These are phyloP conservation scores for Globisporangium barbulae DNA, from an alignment of 352 stramenopile genomes.

Conservation along the genomic window DNA sequence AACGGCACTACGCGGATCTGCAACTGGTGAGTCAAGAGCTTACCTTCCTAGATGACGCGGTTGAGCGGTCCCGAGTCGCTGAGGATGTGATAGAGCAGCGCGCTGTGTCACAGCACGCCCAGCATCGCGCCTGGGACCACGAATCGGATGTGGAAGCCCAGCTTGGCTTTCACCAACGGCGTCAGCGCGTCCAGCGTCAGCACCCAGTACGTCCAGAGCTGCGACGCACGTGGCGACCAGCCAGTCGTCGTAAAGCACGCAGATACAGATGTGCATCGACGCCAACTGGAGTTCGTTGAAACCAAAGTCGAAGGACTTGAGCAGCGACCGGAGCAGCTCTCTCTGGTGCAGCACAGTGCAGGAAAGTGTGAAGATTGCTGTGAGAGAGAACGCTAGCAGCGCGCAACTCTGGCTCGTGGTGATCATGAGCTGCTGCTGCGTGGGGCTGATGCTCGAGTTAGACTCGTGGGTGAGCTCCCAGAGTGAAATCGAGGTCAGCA, in stretches of 20 bases:
- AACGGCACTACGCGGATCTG: constrained; percentile 16
- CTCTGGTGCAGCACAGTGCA: constrained; percentile 22
- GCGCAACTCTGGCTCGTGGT: background rate
- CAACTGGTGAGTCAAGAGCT: background rate
- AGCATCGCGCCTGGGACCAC: constrained; percentile 1
- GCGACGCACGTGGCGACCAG: constrained; percentile 13
- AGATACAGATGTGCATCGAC: constrained; percentile 22
- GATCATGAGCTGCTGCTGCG: background rate
- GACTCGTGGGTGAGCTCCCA: background rate
- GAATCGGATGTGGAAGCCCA: constrained; percentile 16
- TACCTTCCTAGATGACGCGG: constrained; percentile 12
- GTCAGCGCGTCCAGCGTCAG: constrained; percentile 30
- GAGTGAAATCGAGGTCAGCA: background rate
- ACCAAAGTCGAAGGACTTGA: constrained; percentile 36
- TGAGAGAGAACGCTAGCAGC: constrained; percentile 4
- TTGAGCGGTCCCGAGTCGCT: constrained; percentile 7
- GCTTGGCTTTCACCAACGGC: constrained; percentile 19
- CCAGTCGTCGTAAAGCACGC: constrained; percentile 17
- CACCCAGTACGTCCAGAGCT: constrained; percentile 27
- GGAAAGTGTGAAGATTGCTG: constrained; percentile 8
- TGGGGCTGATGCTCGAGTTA: background rate
- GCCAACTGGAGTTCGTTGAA: constrained; percentile 30
- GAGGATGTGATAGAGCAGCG: constrained; percentile 7
- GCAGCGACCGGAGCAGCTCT: constrained; percentile 26
- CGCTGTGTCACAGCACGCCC: background rate